These are phyloP conservation scores for Byssoonygena ceratinophila DNA, from an alignment of 2,329 filamentous ascomycete species.

Conservation along the genomic window DNA sequence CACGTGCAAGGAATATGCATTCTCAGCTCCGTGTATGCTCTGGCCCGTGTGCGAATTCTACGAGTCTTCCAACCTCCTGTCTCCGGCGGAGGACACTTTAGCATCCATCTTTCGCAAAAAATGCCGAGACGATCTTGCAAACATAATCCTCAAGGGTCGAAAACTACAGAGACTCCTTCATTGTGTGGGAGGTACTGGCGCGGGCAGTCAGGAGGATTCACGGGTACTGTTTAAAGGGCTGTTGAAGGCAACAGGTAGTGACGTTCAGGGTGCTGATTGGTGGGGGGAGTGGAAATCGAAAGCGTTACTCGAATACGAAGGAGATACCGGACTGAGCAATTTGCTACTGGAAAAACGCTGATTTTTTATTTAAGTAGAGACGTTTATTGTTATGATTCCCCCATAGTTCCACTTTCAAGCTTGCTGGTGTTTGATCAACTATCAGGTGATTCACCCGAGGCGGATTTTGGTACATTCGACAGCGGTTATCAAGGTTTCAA, in stretches of 20 bases:
- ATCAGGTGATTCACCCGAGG: too few species aligned
- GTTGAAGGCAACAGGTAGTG: neutral
- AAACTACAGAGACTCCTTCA: neutral
- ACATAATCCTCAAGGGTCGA: neutral
- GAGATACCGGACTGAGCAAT: neutral
- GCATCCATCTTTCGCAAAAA: slow-evolving; percentile 28
- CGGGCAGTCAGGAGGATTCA: neutral
- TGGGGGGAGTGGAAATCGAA: neutral
- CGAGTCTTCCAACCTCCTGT: slow-evolving; percentile 18
- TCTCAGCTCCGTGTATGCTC: slow-evolving; percentile 36
- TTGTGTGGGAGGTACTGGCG: neutral
- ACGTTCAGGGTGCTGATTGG: neutral
- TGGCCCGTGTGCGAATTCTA: slow-evolving; percentile 37
- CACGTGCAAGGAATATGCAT: slow-evolving; percentile 30
- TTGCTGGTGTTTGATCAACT: too few species aligned
- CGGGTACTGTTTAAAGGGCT: neutral
- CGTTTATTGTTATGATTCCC: too few species aligned
- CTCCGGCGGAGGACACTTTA: slow-evolving; percentile 33
- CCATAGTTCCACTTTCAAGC: too few species aligned
- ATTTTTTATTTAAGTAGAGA: neutral
- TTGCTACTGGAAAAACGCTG: neutral
- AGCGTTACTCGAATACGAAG: neutral
- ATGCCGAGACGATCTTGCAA: slow-evolving; percentile 29
- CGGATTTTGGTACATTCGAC: too few species aligned
- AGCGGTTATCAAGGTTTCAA: too few species aligned